These are phyloP conservation scores for Gaeumannomyces tritici DNA, from an alignment of 2,329 filamentous ascomycete genomes.

Conservation along the genomic window DNA sequence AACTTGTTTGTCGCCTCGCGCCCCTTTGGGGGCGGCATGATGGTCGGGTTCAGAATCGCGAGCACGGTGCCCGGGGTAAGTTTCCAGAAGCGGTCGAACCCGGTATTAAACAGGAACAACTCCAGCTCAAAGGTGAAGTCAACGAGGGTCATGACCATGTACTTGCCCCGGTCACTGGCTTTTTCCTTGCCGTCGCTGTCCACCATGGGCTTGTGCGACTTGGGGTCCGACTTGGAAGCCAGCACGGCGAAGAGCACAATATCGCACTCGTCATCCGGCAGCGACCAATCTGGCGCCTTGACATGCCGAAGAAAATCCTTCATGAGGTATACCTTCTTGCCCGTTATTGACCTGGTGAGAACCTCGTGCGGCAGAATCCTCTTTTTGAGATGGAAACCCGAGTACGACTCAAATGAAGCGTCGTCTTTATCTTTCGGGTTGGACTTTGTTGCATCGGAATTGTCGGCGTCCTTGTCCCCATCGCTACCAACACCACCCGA, in stretches of 20 bases:
- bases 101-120: conserved; percentile 82
- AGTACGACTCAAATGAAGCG: conserved; percentile 73
- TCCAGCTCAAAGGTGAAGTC: conserved; percentile 89
- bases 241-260: conserved; percentile 84
- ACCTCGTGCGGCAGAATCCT: conserved; percentile 75
- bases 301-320: conserved; percentile 74
- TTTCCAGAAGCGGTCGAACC: conserved; percentile 90
- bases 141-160: conserved; percentile 83
- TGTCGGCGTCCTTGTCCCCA: neutral
- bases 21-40: conserved; percentile 76
- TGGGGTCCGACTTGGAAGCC: conserved; percentile 78
- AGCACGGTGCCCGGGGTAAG: conserved; percentile 84
- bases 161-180: conserved; percentile 61
- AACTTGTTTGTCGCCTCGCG: conserved; percentile 74
- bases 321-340: conserved; percentile 68
- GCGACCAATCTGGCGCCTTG: conserved; percentile 71
- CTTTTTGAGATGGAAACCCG: conserved; percentile 71
- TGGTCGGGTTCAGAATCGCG: conserved; percentile 81
- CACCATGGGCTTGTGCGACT: conserved; percentile 42
- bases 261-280: conserved; percentile 77
- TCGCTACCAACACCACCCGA: neutral
- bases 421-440: conserved; percentile 29
- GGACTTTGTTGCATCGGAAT: too few species aligned
- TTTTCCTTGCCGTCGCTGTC: conserved; percentile 28
- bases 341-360: conserved; percentile 66